Evolutionary conservation across 2,329 filamentous ascomycete species (phyloP).

Genomic region (Aspergillus persii): DNA sequence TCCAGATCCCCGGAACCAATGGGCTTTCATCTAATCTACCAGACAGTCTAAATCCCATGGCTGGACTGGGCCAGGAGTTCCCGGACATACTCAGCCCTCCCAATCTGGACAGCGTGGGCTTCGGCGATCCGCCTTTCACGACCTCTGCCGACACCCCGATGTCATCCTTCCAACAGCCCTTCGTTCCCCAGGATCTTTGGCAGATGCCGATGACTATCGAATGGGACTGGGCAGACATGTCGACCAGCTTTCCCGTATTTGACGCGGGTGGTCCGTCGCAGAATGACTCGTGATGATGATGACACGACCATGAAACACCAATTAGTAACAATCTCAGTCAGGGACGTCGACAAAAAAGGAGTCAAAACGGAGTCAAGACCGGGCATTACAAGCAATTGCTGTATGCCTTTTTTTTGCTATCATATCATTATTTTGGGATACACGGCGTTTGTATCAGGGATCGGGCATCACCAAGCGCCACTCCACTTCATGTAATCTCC

Average conservation of each 20-base stretch:
- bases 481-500: background rate
- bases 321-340: slow-evolving; percentile 1
- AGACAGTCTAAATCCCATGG: slow-evolving; percentile 27
- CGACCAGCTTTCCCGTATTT: slow-evolving; percentile 36
- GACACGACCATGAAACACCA: slow-evolving; percentile 18
- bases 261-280: slow-evolving; percentile 26
- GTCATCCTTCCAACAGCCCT: slow-evolving; percentile 71
- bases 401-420: background rate
- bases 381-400: background rate
- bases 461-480: slow-evolving; percentile 1
- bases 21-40: slow-evolving; percentile 24
- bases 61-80: slow-evolving; percentile 35
- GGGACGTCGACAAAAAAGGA: background rate
- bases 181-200: slow-evolving; percentile 91
- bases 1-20: slow-evolving; percentile 22
- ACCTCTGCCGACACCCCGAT: slow-evolving; percentile 32
- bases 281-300: slow-evolving; percentile 26
- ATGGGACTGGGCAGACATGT: slow-evolving; percentile 70
- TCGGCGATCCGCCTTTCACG: slow-evolving; percentile 32
- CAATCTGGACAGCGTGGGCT: slow-evolving; percentile 31
- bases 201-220: slow-evolving; percentile 94
- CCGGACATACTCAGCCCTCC: slow-evolving; percentile 38
- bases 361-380: slow-evolving; percentile 5
- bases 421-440: slow-evolving; percentile 2
- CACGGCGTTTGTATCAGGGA: slow-evolving; percentile 9